phyloP scores from a whole-genome alignment of 73 alveolate species.

The Stentor coeruleus region DNA sequence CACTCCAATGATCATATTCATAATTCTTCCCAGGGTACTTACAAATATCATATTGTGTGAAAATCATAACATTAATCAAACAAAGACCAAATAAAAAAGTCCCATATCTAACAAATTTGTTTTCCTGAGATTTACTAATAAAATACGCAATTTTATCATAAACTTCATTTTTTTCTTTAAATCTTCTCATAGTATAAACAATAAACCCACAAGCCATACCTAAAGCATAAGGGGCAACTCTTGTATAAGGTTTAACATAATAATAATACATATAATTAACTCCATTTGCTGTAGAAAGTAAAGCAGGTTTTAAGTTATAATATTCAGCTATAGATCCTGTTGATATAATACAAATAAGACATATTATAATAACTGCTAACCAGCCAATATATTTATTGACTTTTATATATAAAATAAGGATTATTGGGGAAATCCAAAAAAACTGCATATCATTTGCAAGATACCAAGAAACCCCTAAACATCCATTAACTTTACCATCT shows the following conservation, averaged over 20 bases:
- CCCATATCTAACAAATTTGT: not conserved
- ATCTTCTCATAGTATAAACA: not conserved
- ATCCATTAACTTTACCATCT: slow-evolving; percentile 3
- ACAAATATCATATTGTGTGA: slow-evolving; percentile 1
- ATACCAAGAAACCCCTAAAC: slow-evolving; percentile 46
- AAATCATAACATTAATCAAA: not conserved
- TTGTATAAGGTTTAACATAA: slow-evolving; percentile 35
- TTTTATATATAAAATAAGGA: not conserved
- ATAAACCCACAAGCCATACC: slow-evolving; percentile 33
- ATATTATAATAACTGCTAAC: not conserved
- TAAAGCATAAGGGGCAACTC: slow-evolving; percentile 38
- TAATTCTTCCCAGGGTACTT: not conserved
- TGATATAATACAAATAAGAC: not conserved
- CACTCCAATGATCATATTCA: not conserved
- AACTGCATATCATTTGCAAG: slow-evolving; percentile 45
- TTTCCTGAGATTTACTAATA: not conserved
- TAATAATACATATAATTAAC: not conserved
- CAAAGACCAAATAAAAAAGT: not conserved
- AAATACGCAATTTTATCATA: not conserved
- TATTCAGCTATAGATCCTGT: not conserved
- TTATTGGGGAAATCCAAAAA: slow-evolving; percentile 36
- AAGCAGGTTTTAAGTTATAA: not conserved
- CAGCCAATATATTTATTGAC: not conserved
- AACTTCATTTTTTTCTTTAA: not conserved
- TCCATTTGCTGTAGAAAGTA: not conserved